Evolutionary conservation across 192 early-diverging fungal species (phyloP).

Genomic region (Podila verticillata): DNA sequence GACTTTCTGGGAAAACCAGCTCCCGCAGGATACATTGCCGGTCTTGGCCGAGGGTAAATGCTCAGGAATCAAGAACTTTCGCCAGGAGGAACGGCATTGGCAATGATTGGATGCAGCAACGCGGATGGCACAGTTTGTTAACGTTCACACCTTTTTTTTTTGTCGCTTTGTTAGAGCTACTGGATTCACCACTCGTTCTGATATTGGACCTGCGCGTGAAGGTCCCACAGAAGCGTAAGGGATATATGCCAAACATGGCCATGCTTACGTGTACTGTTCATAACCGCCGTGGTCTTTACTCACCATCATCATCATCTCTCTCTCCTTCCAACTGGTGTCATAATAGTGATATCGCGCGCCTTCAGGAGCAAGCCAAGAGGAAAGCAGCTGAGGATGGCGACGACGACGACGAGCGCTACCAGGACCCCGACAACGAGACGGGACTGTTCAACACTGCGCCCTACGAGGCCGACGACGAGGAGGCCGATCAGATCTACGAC

Average conservation of each 20-base stretch:
- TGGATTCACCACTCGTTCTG: conserved; percentile 97
- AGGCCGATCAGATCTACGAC: conserved; percentile 94
- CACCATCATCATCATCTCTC: background rate
- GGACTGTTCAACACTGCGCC: conserved; percentile 88
- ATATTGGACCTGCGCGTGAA: conserved; percentile 97
- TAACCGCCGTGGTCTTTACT: background rate
- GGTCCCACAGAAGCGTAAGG: conserved; percentile 59
- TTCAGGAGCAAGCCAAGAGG: conserved; percentile 54
- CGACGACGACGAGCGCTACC: conserved; percentile 78
- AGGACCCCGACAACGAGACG: conserved; percentile 94
- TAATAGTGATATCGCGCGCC: conserved; percentile 36
- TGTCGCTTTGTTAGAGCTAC: conserved; percentile 70
- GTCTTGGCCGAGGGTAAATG: conserved; percentile 86
- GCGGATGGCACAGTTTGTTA: background rate
- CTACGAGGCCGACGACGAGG: conserved; percentile 97
- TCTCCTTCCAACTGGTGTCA: background rate
- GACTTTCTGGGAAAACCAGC: conserved; percentile 95
- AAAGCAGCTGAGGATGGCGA: conserved; percentile 70
- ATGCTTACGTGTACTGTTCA: background rate
- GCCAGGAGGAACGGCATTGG: too few relatives aligned
- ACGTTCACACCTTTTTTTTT: background rate
- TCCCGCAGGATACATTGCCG: conserved; percentile 97
- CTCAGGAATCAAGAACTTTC: background rate
- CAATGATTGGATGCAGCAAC: too few relatives aligned
- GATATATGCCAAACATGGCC: background rate